phyloP scores from a whole-genome alignment of 805 yeast species.

The Ogataea methanolica region DNA sequence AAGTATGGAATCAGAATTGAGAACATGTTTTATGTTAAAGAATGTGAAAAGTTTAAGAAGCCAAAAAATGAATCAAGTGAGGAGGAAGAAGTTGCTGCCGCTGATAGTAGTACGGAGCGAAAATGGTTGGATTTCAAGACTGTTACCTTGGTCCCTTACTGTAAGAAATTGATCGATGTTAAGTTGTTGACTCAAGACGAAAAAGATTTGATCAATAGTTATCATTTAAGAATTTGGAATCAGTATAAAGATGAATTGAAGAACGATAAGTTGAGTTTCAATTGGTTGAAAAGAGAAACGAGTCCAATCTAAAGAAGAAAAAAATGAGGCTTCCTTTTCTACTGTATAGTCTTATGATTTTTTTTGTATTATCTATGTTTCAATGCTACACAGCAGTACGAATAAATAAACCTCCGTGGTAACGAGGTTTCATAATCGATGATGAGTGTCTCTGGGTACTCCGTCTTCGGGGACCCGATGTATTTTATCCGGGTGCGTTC shows the following conservation, averaged over 20 bases:
- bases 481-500: too few species aligned
- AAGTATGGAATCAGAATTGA: conserved; percentile 57
- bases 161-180: conserved; percentile 45
- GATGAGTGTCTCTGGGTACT: too few species aligned
- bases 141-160: conserved; percentile 54
- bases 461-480: too few species aligned
- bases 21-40: conserved; percentile 44
- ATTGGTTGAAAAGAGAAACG: conserved; percentile 50
- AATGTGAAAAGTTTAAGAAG: conserved; percentile 27
- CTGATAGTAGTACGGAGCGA: conserved; percentile 23
- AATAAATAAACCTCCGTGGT: too few species aligned
- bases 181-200: conserved; percentile 42
- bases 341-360: background rate
- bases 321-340: background rate
- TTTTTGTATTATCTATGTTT: too few species aligned
- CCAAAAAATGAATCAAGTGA: conserved; percentile 18
- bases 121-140: conserved; percentile 50
- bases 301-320: conserved; percentile 11
- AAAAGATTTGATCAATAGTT: conserved; percentile 43
- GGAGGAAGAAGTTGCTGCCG: too few species aligned
- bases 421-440: too few species aligned
- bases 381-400: too few species aligned
- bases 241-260: conserved; percentile 35
- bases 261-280: conserved; percentile 34
- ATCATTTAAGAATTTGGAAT: conserved; percentile 44